These are phyloP conservation scores for Melastoma malabathricum DNA, from an alignment of 345 rosid genomes.

Conservation along the genomic window DNA sequence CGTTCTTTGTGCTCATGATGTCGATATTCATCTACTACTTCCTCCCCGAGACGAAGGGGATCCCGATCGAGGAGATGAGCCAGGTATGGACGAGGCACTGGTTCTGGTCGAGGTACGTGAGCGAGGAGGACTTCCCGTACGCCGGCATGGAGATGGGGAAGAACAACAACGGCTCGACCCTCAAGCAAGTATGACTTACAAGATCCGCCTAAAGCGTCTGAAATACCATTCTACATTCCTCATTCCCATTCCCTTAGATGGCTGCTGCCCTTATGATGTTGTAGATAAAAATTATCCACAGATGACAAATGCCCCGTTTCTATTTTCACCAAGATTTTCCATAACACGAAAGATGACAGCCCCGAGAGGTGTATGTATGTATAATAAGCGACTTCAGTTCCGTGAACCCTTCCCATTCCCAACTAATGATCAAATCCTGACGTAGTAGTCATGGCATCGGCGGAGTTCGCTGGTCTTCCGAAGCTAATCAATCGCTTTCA, in stretches of 20 bases:
- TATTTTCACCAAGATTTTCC: no score
- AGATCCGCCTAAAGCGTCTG: background rate
- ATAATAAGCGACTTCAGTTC: no score
- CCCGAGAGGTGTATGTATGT: no score
- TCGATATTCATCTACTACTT: conserved; percentile 25
- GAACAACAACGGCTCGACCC: conserved; percentile 7
- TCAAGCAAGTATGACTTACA: conserved; percentile 13
- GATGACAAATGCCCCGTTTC: no score
- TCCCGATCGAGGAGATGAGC: conserved; percentile 49
- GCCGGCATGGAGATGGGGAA: conserved; percentile 27
- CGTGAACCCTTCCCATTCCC: no score
- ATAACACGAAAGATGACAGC: no score
- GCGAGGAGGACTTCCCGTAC: conserved; percentile 7
- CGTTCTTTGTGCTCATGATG: conserved; percentile 38
- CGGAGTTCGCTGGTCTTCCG: no score
- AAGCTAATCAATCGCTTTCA: no score
- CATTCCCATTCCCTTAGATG: no score
- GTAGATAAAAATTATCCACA: no score
- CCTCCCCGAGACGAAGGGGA: conserved; percentile 51
- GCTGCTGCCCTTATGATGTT: background rate
- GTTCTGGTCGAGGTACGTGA: conserved; percentile 37
- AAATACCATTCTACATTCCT: background rate
- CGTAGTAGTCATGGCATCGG: no score
- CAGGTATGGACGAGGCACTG: conserved; percentile 39
- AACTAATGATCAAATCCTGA: no score